Conservation (phyloP, 768 basidiomycete species). For the Leccinum obscurum region DNA sequence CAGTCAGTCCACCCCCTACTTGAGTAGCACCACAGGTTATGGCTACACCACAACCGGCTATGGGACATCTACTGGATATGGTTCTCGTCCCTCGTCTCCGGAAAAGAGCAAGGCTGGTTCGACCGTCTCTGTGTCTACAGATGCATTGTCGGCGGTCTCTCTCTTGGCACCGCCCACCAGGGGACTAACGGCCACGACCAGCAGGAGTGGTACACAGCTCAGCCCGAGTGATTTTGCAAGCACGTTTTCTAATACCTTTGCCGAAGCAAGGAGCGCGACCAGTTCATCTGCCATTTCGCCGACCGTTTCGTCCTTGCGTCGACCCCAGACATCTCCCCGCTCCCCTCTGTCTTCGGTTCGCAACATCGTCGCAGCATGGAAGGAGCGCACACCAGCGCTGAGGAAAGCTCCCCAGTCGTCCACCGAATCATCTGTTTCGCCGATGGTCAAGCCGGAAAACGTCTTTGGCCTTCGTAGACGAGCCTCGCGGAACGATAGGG, state of each 20-base stretch:
- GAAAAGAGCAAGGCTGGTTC: constrained; percentile 43
- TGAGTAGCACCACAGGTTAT: constrained; percentile 37
- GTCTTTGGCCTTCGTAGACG: constrained; percentile 37
- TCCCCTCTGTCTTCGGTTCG: constrained; percentile 74
- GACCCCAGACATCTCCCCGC: constrained; percentile 65
- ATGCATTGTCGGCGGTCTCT: constrained; percentile 36
- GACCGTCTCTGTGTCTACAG: constrained; percentile 29
- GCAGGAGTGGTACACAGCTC: constrained; percentile 33
- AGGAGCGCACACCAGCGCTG: constrained; percentile 62
- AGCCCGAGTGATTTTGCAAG: constrained; percentile 39
- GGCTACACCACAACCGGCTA: constrained; percentile 37
- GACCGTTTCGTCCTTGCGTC: constrained; percentile 53
- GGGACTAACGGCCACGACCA: constrained; percentile 24
- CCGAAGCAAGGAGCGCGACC: constrained; percentile 33
- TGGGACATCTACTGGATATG: constrained; percentile 29
- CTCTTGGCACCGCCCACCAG: constrained; percentile 51
- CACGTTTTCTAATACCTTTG: constrained; percentile 41
- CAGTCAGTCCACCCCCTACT: constrained; percentile 42
- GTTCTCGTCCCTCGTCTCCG: constrained; percentile 50
- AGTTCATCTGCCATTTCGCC: constrained; percentile 37
- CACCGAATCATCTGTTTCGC: constrained; percentile 41
- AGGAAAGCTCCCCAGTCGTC: constrained; percentile 34
- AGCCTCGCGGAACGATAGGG: constrained; percentile 26
- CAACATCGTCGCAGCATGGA: constrained; percentile 80
- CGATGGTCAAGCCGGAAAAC: constrained; percentile 31